Evolutionary conservation across 2,329 filamentous ascomycete genomes (phyloP), one percentile per base, ranked within the genome.

Genomic region (Venturia carpophila): DNA sequence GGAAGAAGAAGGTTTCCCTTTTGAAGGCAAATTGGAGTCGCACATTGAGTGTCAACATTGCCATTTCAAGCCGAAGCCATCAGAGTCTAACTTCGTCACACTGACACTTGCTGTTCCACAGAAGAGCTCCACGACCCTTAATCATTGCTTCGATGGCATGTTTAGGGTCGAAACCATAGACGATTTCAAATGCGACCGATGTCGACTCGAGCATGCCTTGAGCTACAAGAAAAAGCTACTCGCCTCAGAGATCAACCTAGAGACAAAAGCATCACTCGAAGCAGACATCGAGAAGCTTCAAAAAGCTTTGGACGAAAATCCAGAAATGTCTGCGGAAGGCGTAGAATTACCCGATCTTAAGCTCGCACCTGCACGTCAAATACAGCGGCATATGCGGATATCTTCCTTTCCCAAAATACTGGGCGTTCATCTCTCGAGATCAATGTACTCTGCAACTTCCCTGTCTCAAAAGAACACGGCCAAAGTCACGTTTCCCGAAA

Each of bases 91-190:
- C 0, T 99, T 99, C 72, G 93, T 95, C 75, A 95, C 92, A 24
- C 78, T 99, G 68, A 97, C 93, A 1, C 79, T 99, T 64, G 91
- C 92, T 71, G 94, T 99, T 3, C 94, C 94, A 0, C 90, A 94
- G 73, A 84, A 87, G 60, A 75, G 75, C 62, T 89, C 90, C 1
- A 92, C 92, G 0, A 88, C 91, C 0, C 82, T 99, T 19, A 92
- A 89, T 72, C 82, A 87, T 10, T 99, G 94, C 75, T 94, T 99
- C 71, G 94, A 99, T 71, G 90, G 90, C 49, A 88, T 97, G 76
- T 87, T 99, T 69, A 96, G 96, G 77, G 91, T 91, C 0, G 94
- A 99, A 75, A 89, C 92, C 73, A 97, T 99, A 69, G 93, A 97
- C 68, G 94, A 96, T 74, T 99, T 95, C 80, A 92, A 90, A 70